These are phyloP conservation scores for Hypoxylon sp. DNA, from an alignment of 2,329 filamentous ascomycete genomes.

Conservation along the genomic window DNA sequence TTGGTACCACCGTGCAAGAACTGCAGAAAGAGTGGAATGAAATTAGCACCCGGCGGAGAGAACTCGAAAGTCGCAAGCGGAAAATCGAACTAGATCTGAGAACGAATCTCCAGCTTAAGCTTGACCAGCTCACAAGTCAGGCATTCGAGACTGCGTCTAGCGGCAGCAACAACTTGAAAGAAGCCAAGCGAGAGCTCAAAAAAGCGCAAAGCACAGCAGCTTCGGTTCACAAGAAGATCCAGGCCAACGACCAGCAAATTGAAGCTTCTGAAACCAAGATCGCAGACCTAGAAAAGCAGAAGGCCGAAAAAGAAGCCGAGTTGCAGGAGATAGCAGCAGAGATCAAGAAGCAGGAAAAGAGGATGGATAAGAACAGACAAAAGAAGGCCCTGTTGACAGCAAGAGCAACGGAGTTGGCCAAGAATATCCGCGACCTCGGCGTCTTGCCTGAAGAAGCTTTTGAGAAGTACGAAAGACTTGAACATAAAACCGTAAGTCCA, in stretches of 20 bases:
- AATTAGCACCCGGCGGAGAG: conserved; percentile 77
- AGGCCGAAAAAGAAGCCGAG: conserved; percentile 74
- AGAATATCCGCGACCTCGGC: conserved; percentile 92
- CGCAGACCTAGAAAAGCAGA: conserved; percentile 58
- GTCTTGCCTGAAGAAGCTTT: conserved; percentile 95
- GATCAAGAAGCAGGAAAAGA: conserved; percentile 88
- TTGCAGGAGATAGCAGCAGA: conserved; percentile 80
- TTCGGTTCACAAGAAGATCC: conserved; percentile 75
- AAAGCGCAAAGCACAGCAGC: conserved; percentile 78
- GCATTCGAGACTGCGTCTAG: conserved; percentile 76
- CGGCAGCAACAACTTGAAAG: conserved; percentile 76
- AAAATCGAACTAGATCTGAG: conserved; percentile 87
- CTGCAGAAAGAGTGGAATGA: conserved; percentile 83
- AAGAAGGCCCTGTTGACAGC: conserved; percentile 84
- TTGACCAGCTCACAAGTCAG: conserved; percentile 85
- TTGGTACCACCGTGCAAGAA: conserved; percentile 77
- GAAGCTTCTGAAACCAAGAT: conserved; percentile 63
- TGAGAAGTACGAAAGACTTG: conserved; percentile 87
- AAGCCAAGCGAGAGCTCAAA: conserved; percentile 84
- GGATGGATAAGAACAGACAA: conserved; percentile 91
- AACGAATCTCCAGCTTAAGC: conserved; percentile 87
- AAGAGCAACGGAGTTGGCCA: conserved; percentile 82
- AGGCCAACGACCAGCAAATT: conserved; percentile 80
- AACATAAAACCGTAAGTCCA: conserved; percentile 76
- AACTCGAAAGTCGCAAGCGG: conserved; percentile 84